phyloP scores from a whole-genome alignment of 768 basidiomycete genomes.

The Phlebiopsis gigantea region DNA sequence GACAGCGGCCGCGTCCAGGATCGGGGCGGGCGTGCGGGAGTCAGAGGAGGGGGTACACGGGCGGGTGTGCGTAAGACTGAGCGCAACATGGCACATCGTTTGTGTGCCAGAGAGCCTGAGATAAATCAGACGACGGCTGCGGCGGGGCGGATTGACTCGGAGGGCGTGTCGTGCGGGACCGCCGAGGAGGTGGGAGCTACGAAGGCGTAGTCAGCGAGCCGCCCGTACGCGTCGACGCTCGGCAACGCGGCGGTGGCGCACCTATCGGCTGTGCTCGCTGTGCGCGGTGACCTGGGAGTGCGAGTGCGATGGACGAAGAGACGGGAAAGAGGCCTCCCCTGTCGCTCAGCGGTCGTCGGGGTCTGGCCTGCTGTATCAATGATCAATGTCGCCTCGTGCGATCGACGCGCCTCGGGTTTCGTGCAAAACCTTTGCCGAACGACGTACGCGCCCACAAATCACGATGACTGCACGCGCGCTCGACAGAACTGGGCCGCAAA shows the following conservation, averaged over 20 bases:
- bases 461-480: no score
- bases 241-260: neutral
- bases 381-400: neutral
- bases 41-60: neutral
- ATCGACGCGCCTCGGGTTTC: no score
- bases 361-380: neutral
- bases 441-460: no score
- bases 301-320: neutral
- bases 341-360: neutral
- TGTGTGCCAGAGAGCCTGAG: slow-evolving; percentile 4
- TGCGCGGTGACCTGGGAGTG: neutral
- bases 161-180: neutral
- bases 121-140: neutral
- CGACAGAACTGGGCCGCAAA: no score
- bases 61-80: slow-evolving; percentile 30
- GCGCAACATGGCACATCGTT: slow-evolving; percentile 53
- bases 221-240: neutral
- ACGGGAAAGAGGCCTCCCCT: neutral
- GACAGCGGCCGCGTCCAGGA: neutral
- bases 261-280: neutral
- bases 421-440: no score
- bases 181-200: neutral
- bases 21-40: neutral
- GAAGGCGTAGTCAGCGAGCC: neutral
- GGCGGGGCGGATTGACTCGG: neutral